phyloP scores from a whole-genome alignment of 257 asterid species.

The Penstemon eatonii region DNA sequence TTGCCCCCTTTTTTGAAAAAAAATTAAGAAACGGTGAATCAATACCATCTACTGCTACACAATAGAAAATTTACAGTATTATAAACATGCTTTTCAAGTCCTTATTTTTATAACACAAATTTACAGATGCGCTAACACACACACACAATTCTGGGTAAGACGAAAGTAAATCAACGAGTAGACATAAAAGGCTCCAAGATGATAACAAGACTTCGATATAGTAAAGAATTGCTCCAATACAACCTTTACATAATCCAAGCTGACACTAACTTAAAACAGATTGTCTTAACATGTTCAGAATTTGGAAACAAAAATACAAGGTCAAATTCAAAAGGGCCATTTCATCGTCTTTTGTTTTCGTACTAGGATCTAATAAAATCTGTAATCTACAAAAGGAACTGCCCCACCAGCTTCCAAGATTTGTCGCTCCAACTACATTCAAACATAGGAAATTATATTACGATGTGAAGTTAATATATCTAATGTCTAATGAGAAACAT shows the following conservation, averaged over 20 bases:
- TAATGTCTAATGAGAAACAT: not conserved
- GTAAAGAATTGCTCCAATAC: not conserved
- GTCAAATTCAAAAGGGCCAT: not conserved
- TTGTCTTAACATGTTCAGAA: not conserved
- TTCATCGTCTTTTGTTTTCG: slow-evolving; percentile 1
- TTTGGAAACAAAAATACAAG: not conserved
- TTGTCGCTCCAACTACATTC: slow-evolving; percentile 73
- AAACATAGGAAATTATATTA: not conserved
- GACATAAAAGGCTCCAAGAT: slow-evolving; percentile 35
- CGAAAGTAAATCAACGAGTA: slow-evolving; percentile 35
- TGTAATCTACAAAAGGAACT: slow-evolving; percentile 43
- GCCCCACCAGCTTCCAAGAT: slow-evolving; percentile 81
- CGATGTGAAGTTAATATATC: not conserved
- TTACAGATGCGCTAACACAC: too few species aligned
- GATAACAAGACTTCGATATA: slow-evolving; percentile 23
- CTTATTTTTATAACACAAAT: too few species aligned
- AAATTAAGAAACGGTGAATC: too few species aligned
- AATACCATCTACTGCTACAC: too few species aligned
- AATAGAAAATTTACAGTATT: too few species aligned
- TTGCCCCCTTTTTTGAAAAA: too few species aligned
- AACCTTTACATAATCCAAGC: not conserved
- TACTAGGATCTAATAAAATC: not conserved
- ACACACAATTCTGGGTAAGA: not conserved
- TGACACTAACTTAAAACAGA: not conserved
- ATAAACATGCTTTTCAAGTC: too few species aligned